These are phyloP conservation scores for Leccinum boreale DNA, from an alignment of 768 basidiomycete genomes.

Conservation along the genomic window DNA sequence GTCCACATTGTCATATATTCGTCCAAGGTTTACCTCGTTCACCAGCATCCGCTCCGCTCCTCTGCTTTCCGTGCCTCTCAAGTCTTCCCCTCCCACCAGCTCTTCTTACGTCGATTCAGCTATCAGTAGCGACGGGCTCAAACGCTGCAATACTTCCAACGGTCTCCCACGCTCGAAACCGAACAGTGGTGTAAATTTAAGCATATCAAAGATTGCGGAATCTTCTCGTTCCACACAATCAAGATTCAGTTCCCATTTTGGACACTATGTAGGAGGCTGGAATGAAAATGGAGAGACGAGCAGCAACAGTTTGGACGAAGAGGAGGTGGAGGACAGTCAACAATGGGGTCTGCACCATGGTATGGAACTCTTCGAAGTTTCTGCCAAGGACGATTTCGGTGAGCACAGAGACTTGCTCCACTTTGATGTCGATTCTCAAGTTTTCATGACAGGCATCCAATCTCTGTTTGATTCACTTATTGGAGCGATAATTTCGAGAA, in stretches of 20 bases:
- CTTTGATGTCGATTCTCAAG: slow-evolving; percentile 12
- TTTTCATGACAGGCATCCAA: slow-evolving; percentile 59
- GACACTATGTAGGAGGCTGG: slow-evolving; percentile 49
- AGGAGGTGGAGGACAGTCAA: slow-evolving; percentile 49
- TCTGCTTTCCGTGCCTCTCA: slow-evolving; percentile 39
- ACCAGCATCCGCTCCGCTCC: slow-evolving; percentile 64
- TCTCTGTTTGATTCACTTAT: slow-evolving; percentile 79
- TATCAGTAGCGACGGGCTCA: slow-evolving; percentile 48
- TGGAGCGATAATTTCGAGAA: slow-evolving; percentile 70
- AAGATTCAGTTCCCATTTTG: slow-evolving; percentile 57
- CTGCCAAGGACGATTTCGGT: slow-evolving; percentile 87
- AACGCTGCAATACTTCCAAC: slow-evolving; percentile 49
- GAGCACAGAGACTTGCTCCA: not conserved
- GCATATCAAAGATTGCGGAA: slow-evolving; percentile 32
- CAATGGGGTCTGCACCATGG: slow-evolving; percentile 80
- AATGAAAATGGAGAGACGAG: slow-evolving; percentile 56
- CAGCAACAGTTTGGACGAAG: slow-evolving; percentile 65
- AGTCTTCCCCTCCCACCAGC: slow-evolving; percentile 51
- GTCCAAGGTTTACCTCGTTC: slow-evolving; percentile 34
- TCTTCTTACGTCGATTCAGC: slow-evolving; percentile 65
- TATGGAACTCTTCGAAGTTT: slow-evolving; percentile 89
- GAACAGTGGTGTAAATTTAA: slow-evolving; percentile 35
- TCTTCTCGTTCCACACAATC: slow-evolving; percentile 46
- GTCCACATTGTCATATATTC: slow-evolving; percentile 35
- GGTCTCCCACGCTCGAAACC: slow-evolving; percentile 49